Base-by-base conservation (phyloP, 2,329 filamentous ascomycete genomes). In the Microsporum canis region DNA sequence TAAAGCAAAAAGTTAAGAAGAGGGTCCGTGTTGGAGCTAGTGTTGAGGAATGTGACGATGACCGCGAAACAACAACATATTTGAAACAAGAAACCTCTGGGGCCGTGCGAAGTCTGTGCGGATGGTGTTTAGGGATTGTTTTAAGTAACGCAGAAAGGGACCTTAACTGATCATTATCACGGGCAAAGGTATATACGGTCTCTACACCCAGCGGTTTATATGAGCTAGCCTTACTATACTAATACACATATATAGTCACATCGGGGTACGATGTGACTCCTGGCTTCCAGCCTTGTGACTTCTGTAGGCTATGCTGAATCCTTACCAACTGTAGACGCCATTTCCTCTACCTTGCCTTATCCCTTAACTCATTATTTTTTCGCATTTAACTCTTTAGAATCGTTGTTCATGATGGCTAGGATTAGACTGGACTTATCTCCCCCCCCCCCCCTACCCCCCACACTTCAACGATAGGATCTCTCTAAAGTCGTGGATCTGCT, bases 1-100 rank as follows among this genome's bases (percentile, higher is more conserved):
- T 96, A 59, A 95, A 95, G 79, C 88, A 87, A 63, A 95, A 92
- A 75, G 80, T 88, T n/a, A 89, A 94, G 68, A 86, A 87, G 68
- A 86, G 89, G 76, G 84, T 95, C 4, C 82, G 82, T 63, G 85
- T 96, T 0, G 92, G 91, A 0, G 88, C 87, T 3, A 89, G 87
- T 64, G 92, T 96, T 10, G 87, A 88, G 64, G 89, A 96, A 71
- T 91, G 86, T 76, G 88, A 89, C 65, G 89, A 92, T 69, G 89
- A 95, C 73, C 81, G 82, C 61, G 81, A 81, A 39, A 79, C 80
- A 5, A 84, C 84, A 3, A 79, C 81, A 61, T 87, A 88, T 66
- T 77, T 96, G 31, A 80, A 80, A 14, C 78, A 87, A 29, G 92
- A 97, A 73, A 81, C 86, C 60, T 78, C 78, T 12, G 88, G 89